Evolutionary conservation across 2,329 filamentous ascomycete genomes (phyloP).

Genomic region (Curvularia sp.): DNA sequence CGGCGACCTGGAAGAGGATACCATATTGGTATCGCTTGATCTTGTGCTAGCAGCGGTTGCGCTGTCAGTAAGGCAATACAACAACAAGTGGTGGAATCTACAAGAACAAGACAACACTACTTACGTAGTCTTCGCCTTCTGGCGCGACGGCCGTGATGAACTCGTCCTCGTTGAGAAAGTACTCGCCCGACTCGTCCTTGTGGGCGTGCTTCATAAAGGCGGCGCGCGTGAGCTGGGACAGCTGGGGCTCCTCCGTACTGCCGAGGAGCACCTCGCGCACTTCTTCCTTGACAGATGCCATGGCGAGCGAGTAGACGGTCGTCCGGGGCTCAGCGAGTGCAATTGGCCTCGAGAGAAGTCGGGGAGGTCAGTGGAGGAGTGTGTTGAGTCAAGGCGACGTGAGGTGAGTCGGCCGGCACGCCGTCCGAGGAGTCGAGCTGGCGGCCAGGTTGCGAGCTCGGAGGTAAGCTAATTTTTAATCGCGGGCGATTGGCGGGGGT

Average conservation of each 20-base stretch:
- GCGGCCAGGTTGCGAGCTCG: slow-evolving; percentile 36
- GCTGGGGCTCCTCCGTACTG: slow-evolving; percentile 61
- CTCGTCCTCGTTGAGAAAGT: slow-evolving; percentile 81
- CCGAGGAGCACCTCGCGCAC: slow-evolving; percentile 70
- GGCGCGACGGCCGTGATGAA: slow-evolving; percentile 93
- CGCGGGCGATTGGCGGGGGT: slow-evolving; percentile 30
- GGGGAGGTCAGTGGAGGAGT: slow-evolving; percentile 22
- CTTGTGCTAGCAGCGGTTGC: slow-evolving; percentile 74
- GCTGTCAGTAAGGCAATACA: slow-evolving; percentile 31
- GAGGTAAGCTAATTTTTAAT: slow-evolving; percentile 36
- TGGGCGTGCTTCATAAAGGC: slow-evolving; percentile 78
- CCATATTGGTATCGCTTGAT: slow-evolving; percentile 96
- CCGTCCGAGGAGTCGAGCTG: slow-evolving; percentile 28
- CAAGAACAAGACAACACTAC: slow-evolving; percentile 41
- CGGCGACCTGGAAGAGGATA: slow-evolving; percentile 90
- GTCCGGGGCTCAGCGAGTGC: slow-evolving; percentile 22
- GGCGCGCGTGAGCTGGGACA: slow-evolving; percentile 76
- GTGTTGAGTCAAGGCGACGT: slow-evolving; percentile 21
- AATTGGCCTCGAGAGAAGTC: slow-evolving; percentile 37
- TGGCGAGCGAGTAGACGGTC: slow-evolving; percentile 24
- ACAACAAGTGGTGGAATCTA: slow-evolving; percentile 3
- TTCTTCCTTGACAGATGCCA: slow-evolving; percentile 72
- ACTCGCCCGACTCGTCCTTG: slow-evolving; percentile 78
- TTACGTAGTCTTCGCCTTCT: slow-evolving; percentile 86
- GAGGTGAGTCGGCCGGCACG: slow-evolving; percentile 34